These are phyloP conservation scores for Coemansia biformis DNA, from an alignment of 192 early-diverging fungal species.

Conservation along the genomic window DNA sequence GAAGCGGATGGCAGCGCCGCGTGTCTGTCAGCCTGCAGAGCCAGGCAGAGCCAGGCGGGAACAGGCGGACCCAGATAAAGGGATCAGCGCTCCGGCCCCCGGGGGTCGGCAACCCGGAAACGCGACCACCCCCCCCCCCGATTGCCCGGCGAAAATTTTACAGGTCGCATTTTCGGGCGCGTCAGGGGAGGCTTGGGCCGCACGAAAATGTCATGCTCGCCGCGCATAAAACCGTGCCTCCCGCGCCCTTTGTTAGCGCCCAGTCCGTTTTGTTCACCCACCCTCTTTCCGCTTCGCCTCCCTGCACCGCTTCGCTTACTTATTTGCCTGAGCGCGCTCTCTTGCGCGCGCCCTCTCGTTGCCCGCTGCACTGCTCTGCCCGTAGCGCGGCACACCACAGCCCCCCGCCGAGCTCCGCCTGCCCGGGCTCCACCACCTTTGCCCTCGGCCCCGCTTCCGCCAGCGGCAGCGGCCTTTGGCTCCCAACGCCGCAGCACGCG, in stretches of 20 bases:
- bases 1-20: too few relatives aligned
- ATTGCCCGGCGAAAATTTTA: constrained; percentile 7
- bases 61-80: too few relatives aligned
- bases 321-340: too few relatives aligned
- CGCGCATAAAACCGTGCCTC: constrained; percentile 16
- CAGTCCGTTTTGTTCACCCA: constrained; percentile 8
- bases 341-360: too few relatives aligned
- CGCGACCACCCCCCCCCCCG: not conserved
- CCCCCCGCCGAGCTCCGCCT: too few relatives aligned
- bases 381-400: too few relatives aligned
- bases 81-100: not conserved
- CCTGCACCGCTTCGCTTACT: not conserved
- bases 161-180: constrained; percentile 1
- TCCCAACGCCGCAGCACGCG: too few relatives aligned
- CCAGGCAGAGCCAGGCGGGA: too few relatives aligned
- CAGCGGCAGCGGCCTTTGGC: not conserved
- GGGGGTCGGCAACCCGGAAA: constrained; percentile 6
- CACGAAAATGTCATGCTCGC: constrained; percentile 11
- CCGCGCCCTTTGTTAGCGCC: constrained; percentile 8
- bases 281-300: too few relatives aligned
- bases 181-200: constrained; percentile 1
- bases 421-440: too few relatives aligned
- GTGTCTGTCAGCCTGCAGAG: not conserved
- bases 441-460: not conserved
- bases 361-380: too few relatives aligned